Evolutionary conservation across 2,329 filamentous ascomycete species (phyloP).

Genomic region (Fusarium mangiferae): DNA sequence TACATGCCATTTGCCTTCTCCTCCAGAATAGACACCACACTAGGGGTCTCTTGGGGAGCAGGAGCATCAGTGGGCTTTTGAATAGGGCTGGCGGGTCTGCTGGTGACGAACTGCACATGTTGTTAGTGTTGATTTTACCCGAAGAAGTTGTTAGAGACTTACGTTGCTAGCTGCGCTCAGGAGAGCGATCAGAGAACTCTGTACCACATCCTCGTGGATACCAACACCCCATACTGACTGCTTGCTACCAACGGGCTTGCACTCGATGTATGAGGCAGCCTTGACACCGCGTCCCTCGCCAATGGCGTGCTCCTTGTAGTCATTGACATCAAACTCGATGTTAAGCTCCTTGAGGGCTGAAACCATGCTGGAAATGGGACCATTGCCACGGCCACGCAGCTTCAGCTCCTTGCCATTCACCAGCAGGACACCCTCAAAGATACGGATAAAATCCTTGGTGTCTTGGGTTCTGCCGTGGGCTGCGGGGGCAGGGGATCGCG

Average conservation of each 20-base stretch:
- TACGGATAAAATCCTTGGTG: constrained; percentile 80
- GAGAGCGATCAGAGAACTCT: constrained; percentile 83
- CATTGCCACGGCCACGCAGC: constrained; percentile 85
- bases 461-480: constrained; percentile 77
- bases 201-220: constrained; percentile 91
- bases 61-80: constrained; percentile 1
- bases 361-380: constrained; percentile 88
- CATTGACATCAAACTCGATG: constrained; percentile 87
- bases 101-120: constrained; percentile 11
- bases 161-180: constrained; percentile 88
- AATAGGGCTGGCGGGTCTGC: constrained; percentile 21
- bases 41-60: constrained; percentile 8
- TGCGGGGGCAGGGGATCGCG: constrained; percentile 75
- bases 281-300: constrained; percentile 82
- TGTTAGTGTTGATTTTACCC: background rate
- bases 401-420: constrained; percentile 84
- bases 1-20: constrained; percentile 31
- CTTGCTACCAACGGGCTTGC: constrained; percentile 72
- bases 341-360: constrained; percentile 82
- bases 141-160: constrained; percentile 55
- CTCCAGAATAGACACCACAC: constrained; percentile 22
- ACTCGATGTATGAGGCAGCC: constrained; percentile 96
- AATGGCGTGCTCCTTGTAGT: constrained; percentile 97
- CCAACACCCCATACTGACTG: constrained; percentile 90
- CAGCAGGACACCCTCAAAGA: constrained; percentile 85